Evolutionary conservation across 2,329 filamentous ascomycete species (phyloP).

Genomic region (Fusarium sp.): DNA sequence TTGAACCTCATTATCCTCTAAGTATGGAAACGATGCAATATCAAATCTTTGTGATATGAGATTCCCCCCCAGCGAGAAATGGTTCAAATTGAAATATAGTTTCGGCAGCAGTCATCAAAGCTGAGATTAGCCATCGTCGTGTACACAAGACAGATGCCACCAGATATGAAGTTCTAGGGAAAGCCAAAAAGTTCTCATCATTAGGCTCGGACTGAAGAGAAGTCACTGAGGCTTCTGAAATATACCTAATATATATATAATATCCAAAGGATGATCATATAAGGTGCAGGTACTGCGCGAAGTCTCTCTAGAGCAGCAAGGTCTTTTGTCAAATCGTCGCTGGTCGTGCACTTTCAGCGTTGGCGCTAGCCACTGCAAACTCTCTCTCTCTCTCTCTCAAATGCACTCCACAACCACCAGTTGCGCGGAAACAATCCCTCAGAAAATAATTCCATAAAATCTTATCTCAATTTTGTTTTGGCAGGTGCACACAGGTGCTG

Average conservation of each 20-base stretch:
- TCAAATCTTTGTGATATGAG: neutral
- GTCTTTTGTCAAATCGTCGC: neutral
- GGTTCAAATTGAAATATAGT: neutral
- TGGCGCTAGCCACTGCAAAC: neutral
- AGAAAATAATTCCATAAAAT: conserved; percentile 6
- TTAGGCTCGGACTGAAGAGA: neutral
- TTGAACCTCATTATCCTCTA: too few species aligned
- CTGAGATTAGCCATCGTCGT: neutral
- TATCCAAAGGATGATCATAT: too few species aligned
- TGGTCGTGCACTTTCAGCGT: neutral
- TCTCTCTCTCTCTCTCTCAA: neutral
- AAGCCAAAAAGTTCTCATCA: neutral
- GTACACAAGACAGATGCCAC: too few species aligned
- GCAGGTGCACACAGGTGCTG: neutral
- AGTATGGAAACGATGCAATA: neutral
- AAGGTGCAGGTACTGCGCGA: neutral
- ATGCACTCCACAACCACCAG: neutral
- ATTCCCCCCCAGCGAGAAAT: too few species aligned
- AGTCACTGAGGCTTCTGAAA: neutral
- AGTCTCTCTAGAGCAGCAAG: neutral
- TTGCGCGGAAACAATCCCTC: neutral
- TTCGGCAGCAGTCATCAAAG: neutral
- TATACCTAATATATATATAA: too few species aligned
- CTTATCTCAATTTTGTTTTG: neutral
- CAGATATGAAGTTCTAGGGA: neutral